A percentile compares a stretch with the other conserved stretches of the same genome.
Evolutionary conservation across 495 filamentous ascomycete genomes (phyloP).

Genomic region (Aspergillus baeticus): DNA sequence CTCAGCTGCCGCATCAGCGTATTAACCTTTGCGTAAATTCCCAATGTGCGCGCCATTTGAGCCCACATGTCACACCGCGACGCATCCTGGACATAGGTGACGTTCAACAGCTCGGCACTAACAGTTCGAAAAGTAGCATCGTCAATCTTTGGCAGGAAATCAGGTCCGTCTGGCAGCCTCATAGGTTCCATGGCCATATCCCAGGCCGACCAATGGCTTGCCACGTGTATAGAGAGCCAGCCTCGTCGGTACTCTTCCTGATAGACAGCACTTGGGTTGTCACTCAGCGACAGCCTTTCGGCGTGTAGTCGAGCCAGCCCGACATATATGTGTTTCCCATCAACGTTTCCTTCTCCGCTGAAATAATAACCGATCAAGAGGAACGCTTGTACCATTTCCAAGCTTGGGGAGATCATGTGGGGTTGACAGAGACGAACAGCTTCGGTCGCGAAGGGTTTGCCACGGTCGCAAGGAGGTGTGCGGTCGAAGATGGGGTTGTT

Average conservation of each 20-base stretch:
- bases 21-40: conserved; percentile 21
- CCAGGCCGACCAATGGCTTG: conserved; percentile 22
- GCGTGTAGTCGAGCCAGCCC: conserved; percentile 25
- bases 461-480: conserved; percentile 16
- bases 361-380: conserved; percentile 22
- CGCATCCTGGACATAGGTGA: background rate
- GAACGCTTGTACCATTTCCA: conserved; percentile 22
- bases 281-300: conserved; percentile 9
- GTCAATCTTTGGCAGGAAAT: conserved; percentile 17
- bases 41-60: conserved; percentile 23
- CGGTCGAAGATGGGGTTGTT: conserved; percentile 11
- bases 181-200: conserved; percentile 22
- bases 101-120: conserved; percentile 3
- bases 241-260: conserved; percentile 22
- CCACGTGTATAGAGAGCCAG: conserved; percentile 21
- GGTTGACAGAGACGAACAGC: conserved; percentile 13
- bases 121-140: conserved; percentile 18
- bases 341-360: conserved; percentile 20
- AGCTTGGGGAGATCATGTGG: conserved; percentile 13
- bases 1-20: conserved; percentile 18
- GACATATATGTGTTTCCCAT: conserved; percentile 23
- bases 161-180: background rate
- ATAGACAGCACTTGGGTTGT: conserved; percentile 1
- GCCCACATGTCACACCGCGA: conserved; percentile 24
- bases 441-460: conserved; percentile 13